Conservation (phyloP, 495 filamentous ascomycete species). For the Penicillium herquei region DNA sequence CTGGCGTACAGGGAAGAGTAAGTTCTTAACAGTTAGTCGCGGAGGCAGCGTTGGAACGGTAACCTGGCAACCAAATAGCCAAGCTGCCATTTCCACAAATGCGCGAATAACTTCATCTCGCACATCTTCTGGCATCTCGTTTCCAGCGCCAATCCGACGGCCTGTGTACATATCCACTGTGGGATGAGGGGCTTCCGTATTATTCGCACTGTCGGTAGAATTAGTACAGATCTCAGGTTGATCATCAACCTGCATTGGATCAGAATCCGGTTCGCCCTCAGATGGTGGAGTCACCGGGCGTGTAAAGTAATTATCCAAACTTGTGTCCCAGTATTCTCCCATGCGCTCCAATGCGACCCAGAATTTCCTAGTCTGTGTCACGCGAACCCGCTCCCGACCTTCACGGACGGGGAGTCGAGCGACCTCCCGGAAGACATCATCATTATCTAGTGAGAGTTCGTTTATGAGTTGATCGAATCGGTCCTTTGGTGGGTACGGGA, state of each 20-base stretch:
- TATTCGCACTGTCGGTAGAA: slow-evolving; percentile 1
- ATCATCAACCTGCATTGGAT: slow-evolving; percentile 27
- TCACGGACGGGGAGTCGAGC: slow-evolving; percentile 39
- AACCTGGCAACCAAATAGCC: slow-evolving; percentile 76
- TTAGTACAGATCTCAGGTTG: not conserved
- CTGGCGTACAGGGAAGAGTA: slow-evolving; percentile 53
- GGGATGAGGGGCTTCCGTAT: slow-evolving; percentile 7
- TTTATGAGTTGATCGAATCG: slow-evolving; percentile 46
- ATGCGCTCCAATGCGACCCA: slow-evolving; percentile 57
- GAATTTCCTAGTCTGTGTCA: slow-evolving; percentile 59
- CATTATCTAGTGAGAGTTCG: slow-evolving; percentile 56
- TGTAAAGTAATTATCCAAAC: slow-evolving; percentile 54
- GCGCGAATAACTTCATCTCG: slow-evolving; percentile 67
- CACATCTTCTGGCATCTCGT: slow-evolving; percentile 72
- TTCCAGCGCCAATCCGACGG: slow-evolving; percentile 60
- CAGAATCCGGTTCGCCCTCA: slow-evolving; percentile 9
- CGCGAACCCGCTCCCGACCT: slow-evolving; percentile 41
- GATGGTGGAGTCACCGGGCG: slow-evolving; percentile 25
- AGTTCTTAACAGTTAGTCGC: slow-evolving; percentile 53
- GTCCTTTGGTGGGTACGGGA: slow-evolving; percentile 44
- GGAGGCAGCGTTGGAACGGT: slow-evolving; percentile 61
- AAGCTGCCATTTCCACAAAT: slow-evolving; percentile 76
- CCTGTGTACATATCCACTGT: slow-evolving; percentile 42
- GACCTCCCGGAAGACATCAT: slow-evolving; percentile 55
- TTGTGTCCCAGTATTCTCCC: slow-evolving; percentile 64